phyloP scores from a whole-genome alignment of 2,329 filamentous ascomycete species.

The Dothiorella sarmentorum region DNA sequence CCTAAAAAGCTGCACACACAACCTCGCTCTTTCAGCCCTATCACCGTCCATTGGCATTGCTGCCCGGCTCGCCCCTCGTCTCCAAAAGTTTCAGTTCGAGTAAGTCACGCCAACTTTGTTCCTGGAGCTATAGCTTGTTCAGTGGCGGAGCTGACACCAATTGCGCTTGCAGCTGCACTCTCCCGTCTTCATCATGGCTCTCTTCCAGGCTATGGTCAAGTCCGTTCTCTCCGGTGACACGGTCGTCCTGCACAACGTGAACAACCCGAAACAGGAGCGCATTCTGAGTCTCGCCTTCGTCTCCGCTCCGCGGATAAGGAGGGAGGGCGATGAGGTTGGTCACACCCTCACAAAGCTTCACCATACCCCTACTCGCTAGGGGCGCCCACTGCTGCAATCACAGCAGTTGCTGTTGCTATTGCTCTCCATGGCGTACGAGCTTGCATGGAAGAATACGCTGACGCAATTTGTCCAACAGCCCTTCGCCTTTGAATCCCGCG shows the following conservation, averaged over 20 bases:
- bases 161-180: conserved; percentile 6
- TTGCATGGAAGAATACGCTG: neutral
- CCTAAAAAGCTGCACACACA: neutral
- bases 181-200: conserved; percentile 24
- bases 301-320: conserved; percentile 77
- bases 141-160: conserved; percentile 4
- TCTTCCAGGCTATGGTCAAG: conserved; percentile 61
- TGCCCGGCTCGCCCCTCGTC: neutral
- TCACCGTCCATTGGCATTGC: neutral
- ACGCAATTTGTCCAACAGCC: conserved; percentile 41
- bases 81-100: conserved; percentile 11
- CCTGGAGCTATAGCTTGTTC: conserved; percentile 10
- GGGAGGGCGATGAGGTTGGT: conserved; percentile 79
- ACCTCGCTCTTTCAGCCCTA: neutral
- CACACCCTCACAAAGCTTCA: neutral
- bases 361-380: too few species aligned
- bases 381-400: too few species aligned
- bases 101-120: conserved; percentile 16
- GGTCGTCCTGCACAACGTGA: conserved; percentile 74
- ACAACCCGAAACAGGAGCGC: conserved; percentile 78
- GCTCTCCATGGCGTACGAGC: neutral
- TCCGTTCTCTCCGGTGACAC: conserved; percentile 93
- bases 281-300: conserved; percentile 90
- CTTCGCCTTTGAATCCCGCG: conserved; percentile 90
- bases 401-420: neutral